phyloP scores from a whole-genome alignment of 257 asterid species.

The Solanum peruvianum region DNA sequence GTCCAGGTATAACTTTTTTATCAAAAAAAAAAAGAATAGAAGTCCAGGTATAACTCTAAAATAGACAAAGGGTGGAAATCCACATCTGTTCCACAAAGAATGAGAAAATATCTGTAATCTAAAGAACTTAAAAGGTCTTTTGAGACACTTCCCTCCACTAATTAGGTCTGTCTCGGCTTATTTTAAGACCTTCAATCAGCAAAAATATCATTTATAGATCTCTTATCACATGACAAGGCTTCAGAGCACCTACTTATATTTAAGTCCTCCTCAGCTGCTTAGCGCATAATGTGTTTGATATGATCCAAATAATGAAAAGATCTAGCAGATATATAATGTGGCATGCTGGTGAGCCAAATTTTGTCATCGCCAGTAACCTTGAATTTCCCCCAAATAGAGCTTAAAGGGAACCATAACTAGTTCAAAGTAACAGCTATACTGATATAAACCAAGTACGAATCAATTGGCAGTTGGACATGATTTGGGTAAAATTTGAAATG shows the following conservation, averaged over 20 bases:
- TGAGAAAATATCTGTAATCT: background rate
- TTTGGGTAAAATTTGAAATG: background rate
- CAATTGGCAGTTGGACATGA: background rate
- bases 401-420: background rate
- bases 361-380: background rate
- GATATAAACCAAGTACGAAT: background rate
- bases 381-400: background rate
- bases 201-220: background rate
- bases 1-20: background rate
- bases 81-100: background rate
- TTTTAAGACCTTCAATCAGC: background rate
- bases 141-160: background rate
- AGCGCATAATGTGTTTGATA: background rate
- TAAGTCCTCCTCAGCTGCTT: background rate
- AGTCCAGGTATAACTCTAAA: background rate
- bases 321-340: background rate
- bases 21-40: no score
- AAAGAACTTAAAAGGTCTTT: background rate
- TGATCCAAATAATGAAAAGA: background rate
- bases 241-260: background rate
- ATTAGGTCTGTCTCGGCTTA: background rate
- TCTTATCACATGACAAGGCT: background rate
- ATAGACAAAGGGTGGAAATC: background rate
- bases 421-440: background rate
- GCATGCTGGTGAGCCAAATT: background rate